Evolutionary conservation across 179 eudicot species (phyloP).

Genomic region (Spinacia oleracea): DNA sequence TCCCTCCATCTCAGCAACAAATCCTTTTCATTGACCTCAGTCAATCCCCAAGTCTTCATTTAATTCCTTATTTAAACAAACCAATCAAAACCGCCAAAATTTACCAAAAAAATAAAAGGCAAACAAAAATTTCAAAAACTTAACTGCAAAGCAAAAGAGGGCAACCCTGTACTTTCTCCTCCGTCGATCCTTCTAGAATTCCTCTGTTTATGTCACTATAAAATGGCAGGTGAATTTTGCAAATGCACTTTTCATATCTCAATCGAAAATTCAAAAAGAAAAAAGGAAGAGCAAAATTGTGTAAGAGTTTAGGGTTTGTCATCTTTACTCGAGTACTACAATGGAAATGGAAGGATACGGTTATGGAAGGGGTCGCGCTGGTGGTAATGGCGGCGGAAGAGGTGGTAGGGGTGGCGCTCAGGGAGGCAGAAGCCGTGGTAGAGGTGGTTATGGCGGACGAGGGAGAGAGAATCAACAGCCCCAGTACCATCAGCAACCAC

Average conservation of each 20-base stretch:
- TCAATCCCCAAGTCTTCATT: too few species aligned
- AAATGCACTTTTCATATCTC: background rate
- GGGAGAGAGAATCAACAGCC: constrained; percentile 18
- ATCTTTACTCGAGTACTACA: too few species aligned
- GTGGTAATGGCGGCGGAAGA: background rate
- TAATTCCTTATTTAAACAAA: background rate
- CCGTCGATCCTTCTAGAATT: constrained; percentile 1
- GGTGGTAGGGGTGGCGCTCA: constrained; percentile 3
- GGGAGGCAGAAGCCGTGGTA: background rate
- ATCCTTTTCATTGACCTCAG: too few species aligned
- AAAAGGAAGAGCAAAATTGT: background rate
- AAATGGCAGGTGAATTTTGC: background rate
- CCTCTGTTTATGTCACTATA: background rate
- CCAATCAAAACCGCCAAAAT: background rate
- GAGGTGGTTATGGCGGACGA: background rate
- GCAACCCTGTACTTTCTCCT: background rate
- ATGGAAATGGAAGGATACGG: background rate
- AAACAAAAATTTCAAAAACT: background rate
- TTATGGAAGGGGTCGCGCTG: constrained; percentile 7
- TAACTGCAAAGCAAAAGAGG: constrained; percentile 1
- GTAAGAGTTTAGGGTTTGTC: too few species aligned
- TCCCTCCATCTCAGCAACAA: too few species aligned
- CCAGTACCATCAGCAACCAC: background rate
- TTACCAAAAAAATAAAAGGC: background rate
- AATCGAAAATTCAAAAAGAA: background rate